Conservation (phyloP, 345 rosid genomes). For the Cochlearia excelsa region DNA sequence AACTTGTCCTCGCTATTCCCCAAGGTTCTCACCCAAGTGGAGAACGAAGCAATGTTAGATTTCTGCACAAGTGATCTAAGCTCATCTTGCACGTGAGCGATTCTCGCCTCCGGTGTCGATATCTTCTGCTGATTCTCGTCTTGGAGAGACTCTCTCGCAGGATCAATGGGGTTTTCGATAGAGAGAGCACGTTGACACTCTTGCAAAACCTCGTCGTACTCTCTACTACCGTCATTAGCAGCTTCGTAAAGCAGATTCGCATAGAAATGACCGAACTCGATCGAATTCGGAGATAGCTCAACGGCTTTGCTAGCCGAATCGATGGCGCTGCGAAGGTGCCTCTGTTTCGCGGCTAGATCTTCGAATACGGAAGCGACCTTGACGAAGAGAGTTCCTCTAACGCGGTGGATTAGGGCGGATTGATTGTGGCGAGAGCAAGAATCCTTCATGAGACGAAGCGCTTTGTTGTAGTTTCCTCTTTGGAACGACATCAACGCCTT, state of each 20-base stretch:
- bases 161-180: constrained; percentile 74
- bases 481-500: constrained; percentile 75
- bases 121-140: constrained; percentile 83
- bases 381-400: constrained; percentile 72
- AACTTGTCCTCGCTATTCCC: constrained; percentile 85
- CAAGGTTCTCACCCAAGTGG: constrained; percentile 79
- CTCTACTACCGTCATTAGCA: constrained; percentile 66
- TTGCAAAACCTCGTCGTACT: constrained; percentile 73
- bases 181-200: constrained; percentile 87
- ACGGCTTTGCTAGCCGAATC: constrained; percentile 73
- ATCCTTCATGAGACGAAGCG: constrained; percentile 86
- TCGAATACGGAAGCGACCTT: constrained; percentile 75
- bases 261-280: constrained; percentile 81
- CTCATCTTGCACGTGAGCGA: constrained; percentile 73
- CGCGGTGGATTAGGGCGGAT: constrained; percentile 66
- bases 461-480: constrained; percentile 82
- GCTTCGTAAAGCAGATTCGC: constrained; percentile 82
- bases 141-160: constrained; percentile 82
- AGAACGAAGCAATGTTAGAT: constrained; percentile 62
- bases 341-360: constrained; percentile 67
- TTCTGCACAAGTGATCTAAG: constrained; percentile 70
- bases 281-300: constrained; percentile 67
- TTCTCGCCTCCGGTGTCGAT: constrained; percentile 63
- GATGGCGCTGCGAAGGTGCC: constrained; percentile 62
- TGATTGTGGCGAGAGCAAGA: constrained; percentile 52